These are phyloP conservation scores for Ustilago cynodontis DNA, from an alignment of 1,284 basidiomycete genomes.

Conservation along the genomic window DNA sequence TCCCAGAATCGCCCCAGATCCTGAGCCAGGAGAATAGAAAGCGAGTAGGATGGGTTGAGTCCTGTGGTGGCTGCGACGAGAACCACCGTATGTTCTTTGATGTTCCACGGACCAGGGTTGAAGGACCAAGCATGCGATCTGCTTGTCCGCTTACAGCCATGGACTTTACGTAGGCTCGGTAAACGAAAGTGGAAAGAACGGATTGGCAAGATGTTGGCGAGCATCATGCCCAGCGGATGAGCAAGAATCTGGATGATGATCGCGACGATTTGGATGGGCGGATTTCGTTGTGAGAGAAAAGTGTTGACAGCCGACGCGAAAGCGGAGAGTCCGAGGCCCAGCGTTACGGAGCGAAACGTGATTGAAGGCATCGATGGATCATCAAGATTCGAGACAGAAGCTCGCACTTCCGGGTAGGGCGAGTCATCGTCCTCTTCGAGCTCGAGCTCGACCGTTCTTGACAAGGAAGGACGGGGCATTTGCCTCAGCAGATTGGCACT, in stretches of 20 bases:
- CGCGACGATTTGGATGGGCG: conserved; percentile 55
- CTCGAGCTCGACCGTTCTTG: conserved; percentile 41
- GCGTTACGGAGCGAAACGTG: conserved; percentile 60
- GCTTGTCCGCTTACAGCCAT: neutral
- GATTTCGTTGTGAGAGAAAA: conserved; percentile 60
- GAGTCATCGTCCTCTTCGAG: conserved; percentile 59
- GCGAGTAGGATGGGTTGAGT: conserved; percentile 69
- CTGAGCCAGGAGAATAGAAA: conserved; percentile 74
- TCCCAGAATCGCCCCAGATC: conserved; percentile 68
- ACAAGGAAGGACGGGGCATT: conserved; percentile 14
- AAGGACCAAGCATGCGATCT: conserved; percentile 33
- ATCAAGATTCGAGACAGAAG: conserved; percentile 64
- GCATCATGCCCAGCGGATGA: conserved; percentile 54
- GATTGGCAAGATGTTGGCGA: conserved; percentile 54
- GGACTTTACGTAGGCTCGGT: conserved; percentile 7
- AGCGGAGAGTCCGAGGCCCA: conserved; percentile 55
- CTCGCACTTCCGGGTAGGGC: conserved; percentile 63
- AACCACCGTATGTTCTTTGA: conserved; percentile 66
- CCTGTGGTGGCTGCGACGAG: conserved; percentile 44
- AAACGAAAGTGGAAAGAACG: conserved; percentile 30
- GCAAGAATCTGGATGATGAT: conserved; percentile 57
- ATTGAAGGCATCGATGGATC: conserved; percentile 61
- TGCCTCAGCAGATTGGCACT: conserved; percentile 26
- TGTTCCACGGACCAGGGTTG: conserved; percentile 65
- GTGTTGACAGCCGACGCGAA: conserved; percentile 60